Base-by-base conservation (phyloP, 306 rosid genomes). In the Hippophae tibetana region DNA sequence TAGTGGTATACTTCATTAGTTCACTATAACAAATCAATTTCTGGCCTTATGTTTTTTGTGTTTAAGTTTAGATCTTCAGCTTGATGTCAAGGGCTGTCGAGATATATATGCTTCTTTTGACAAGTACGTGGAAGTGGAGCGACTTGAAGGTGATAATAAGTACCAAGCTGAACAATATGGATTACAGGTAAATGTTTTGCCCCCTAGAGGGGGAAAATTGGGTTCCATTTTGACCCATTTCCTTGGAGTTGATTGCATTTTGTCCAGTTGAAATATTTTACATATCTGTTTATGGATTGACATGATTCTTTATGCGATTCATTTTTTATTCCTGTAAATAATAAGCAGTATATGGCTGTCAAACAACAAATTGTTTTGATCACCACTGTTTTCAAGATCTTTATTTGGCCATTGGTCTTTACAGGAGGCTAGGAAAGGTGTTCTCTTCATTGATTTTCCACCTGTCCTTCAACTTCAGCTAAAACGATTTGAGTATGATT, bases 351-450 rank as follows among this genome's bases (percentile, higher is more conserved):
- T 42, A 23, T 14, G 14, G 26, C 10, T 50, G 9, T 10, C 13
- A 53, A 40, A 8, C 5, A 62, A 51, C 3, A 11, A 23, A 42
- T 31, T 10, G 63, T 43, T 42, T 44, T 9, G 25, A 14, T 44
- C 46, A 42, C 9, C n/a, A 13, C 7, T 45, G 27, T 13, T 13
- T 1, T 8, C 6, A 47, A 47, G 3, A 45, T 45, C 1, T 26
- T 18, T 7, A 26, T 46, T 61, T 54, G 11, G 23, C 12, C 18
- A 9, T 50, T 52, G 75, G 43, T 56, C 63, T 11, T 18, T 78
- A 72, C 89, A 93, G 99, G 97, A 88, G 80, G 99, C 99, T 56
- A 93, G 73, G 89, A 93, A 93, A 72, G 99, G 99, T 59, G 97
- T 88, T 41, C 68, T 93, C 48, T 93, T 93, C 71, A 93, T 86